phyloP scores from a whole-genome alignment of 495 filamentous ascomycete species.

The Lasiosphaeria miniovina region DNA sequence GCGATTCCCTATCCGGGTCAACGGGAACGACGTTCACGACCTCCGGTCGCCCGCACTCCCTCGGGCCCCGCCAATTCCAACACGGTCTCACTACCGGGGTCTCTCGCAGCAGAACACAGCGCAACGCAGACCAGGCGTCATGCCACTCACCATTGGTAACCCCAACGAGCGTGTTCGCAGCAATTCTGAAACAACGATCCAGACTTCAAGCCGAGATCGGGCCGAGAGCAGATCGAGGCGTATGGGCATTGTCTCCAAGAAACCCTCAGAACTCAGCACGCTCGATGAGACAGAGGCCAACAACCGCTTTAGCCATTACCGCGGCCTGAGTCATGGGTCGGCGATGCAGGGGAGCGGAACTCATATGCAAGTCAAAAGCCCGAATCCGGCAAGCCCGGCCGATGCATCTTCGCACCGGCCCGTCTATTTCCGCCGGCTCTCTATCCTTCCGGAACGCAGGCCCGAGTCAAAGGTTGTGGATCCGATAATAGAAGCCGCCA shows the following conservation, averaged over 20 bases:
- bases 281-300: constrained; percentile 67
- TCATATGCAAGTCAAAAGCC: constrained; percentile 38
- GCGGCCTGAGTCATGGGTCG: constrained; percentile 77
- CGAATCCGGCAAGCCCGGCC: constrained; percentile 57
- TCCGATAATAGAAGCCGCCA: constrained; percentile 73
- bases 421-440: constrained; percentile 70
- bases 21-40: constrained; percentile 54
- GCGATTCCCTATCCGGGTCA: constrained; percentile 81
- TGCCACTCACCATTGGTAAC: constrained; percentile 65
- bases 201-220: constrained; percentile 45
- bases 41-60: constrained; percentile 63
- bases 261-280: constrained; percentile 69
- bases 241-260: constrained; percentile 82
- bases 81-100: constrained; percentile 73
- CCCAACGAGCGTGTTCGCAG: constrained; percentile 79
- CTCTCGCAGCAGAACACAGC: constrained; percentile 68
- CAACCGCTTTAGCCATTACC: constrained; percentile 75
- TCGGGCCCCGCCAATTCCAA: constrained; percentile 68
- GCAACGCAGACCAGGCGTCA: constrained; percentile 63
- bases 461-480: constrained; percentile 56
- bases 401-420: constrained; percentile 52
- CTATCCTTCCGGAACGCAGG: constrained; percentile 79
- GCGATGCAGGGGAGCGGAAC: constrained; percentile 58
- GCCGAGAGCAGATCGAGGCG: constrained; percentile 57
- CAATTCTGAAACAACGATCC: constrained; percentile 80